phyloP scores from a whole-genome alignment of 148 eudicot species.

The Rhododendron mucronatum region DNA sequence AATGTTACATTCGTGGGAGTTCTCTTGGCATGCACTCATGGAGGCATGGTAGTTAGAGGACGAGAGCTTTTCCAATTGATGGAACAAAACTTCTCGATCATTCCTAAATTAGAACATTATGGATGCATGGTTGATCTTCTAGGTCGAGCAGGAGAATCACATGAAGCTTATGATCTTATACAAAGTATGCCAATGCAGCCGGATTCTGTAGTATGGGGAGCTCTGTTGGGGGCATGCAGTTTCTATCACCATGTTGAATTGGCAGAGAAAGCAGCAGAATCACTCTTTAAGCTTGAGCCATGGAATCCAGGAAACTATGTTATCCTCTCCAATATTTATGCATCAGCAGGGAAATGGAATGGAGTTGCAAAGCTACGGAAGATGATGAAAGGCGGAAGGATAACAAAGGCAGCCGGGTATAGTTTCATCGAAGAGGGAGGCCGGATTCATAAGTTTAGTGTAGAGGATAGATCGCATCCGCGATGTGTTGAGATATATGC shows the following conservation, averaged over 20 bases:
- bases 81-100: constrained; percentile 28
- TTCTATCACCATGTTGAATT: constrained; percentile 41
- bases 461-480: constrained; percentile 70
- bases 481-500: constrained; percentile 43
- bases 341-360: constrained; percentile 39
- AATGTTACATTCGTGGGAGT: constrained; percentile 51
- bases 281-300: constrained; percentile 51
- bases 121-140: constrained; percentile 76
- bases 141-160: constrained; percentile 52
- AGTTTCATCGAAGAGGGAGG: constrained; percentile 75
- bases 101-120: constrained; percentile 53
- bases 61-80: constrained; percentile 39
- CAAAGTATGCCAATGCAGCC: constrained; percentile 42
- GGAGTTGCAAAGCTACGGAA: constrained; percentile 56
- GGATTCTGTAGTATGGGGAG: constrained; percentile 57
- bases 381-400: constrained; percentile 51
- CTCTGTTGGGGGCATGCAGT: constrained; percentile 59
- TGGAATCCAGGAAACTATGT: constrained; percentile 70
- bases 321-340: constrained; percentile 62
- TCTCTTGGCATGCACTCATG: constrained; percentile 59
- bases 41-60: constrained; percentile 46
- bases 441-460: constrained; percentile 60
- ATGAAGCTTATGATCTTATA: constrained; percentile 43
- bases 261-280: constrained; percentile 54
- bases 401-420: constrained; percentile 63